phyloP scores from a whole-genome alignment of 441 rosid species.

The Erysimum cheiri region DNA sequence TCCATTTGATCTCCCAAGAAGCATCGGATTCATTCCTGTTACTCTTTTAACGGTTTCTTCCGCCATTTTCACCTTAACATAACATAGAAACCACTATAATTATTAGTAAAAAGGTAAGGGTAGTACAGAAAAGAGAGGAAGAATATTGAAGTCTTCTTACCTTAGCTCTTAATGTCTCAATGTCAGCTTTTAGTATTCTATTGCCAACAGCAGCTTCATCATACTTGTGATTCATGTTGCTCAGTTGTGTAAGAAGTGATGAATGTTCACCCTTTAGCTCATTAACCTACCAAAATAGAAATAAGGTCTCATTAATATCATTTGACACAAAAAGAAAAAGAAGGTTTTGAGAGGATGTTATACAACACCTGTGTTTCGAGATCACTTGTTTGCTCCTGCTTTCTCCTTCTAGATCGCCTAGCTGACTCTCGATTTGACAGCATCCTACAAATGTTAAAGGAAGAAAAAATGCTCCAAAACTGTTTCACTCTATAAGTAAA shows the following conservation, averaged over 20 bases:
- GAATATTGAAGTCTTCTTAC: constrained; percentile 46
- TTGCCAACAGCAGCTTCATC: constrained; percentile 85
- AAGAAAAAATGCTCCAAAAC: constrained; percentile 18
- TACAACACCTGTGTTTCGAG: constrained; percentile 83
- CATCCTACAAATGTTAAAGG: constrained; percentile 56
- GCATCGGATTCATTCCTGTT: constrained; percentile 83
- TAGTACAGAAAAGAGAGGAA: neutral
- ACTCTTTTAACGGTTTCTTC: constrained; percentile 93
- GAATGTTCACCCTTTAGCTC: constrained; percentile 83
- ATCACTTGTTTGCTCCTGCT: constrained; percentile 86
- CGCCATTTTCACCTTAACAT: constrained; percentile 88
- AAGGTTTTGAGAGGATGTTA: constrained; percentile 4
- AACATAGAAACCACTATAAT: neutral
- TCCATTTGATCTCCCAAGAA: constrained; percentile 63
- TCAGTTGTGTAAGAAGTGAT: constrained; percentile 67
- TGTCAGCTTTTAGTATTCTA: constrained; percentile 93
- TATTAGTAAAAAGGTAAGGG: neutral
- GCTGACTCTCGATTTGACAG: constrained; percentile 97
- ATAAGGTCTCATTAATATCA: neutral
- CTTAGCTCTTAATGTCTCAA: constrained; percentile 92
- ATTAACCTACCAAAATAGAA: constrained; percentile 61
- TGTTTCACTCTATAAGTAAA: neutral
- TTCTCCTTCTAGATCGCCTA: constrained; percentile 93
- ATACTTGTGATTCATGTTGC: constrained; percentile 75
- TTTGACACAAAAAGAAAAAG: neutral